A percentile compares a stretch with the other conserved stretches of the same genome.
Evolutionary conservation across 768 basidiomycete genomes (phyloP).

Genomic region (Kwoniella pini): DNA sequence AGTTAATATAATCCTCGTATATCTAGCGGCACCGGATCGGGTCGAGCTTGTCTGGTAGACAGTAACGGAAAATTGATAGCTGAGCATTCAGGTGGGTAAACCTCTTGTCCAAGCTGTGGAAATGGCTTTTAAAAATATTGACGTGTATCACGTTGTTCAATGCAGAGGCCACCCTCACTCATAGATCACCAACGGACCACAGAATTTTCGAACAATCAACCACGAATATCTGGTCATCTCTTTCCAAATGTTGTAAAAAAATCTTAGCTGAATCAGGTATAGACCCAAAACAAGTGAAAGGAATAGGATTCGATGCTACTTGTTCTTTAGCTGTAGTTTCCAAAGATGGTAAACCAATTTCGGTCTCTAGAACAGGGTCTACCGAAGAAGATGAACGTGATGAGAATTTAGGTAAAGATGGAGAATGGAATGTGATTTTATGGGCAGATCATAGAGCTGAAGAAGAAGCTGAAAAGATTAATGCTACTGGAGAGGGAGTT

Average conservation of each 20-base stretch:
- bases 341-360: slow-evolving; percentile 67
- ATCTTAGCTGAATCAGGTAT: slow-evolving; percentile 63
- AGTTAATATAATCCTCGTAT: too few relatives aligned
- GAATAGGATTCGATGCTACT: slow-evolving; percentile 92
- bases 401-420: slow-evolving; percentile 36
- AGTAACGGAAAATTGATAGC: slow-evolving; percentile 69
- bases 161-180: slow-evolving; percentile 73
- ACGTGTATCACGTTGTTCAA: too few relatives aligned
- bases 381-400: slow-evolving; percentile 33
- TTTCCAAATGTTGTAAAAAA: slow-evolving; percentile 61
- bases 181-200: slow-evolving; percentile 78
- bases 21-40: slow-evolving; percentile 86
- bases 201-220: slow-evolving; percentile 97
- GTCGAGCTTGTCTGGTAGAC: slow-evolving; percentile 77
- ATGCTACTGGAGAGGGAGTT: slow-evolving; percentile 76
- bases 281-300: slow-evolving; percentile 68
- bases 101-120: too few relatives aligned
- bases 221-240: slow-evolving; percentile 76
- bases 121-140: too few relatives aligned
- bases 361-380: slow-evolving; percentile 61
- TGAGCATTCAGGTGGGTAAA: slow-evolving; percentile 62
- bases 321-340: slow-evolving; percentile 90
- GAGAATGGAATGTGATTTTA: slow-evolving; percentile 82
- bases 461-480: slow-evolving; percentile 87
- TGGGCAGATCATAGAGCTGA: slow-evolving; percentile 98